Evolutionary conservation across 805 yeast genomes (phyloP), one percentile per base, ranked within the genome.

Genomic region (Candida arabinofermentans): DNA sequence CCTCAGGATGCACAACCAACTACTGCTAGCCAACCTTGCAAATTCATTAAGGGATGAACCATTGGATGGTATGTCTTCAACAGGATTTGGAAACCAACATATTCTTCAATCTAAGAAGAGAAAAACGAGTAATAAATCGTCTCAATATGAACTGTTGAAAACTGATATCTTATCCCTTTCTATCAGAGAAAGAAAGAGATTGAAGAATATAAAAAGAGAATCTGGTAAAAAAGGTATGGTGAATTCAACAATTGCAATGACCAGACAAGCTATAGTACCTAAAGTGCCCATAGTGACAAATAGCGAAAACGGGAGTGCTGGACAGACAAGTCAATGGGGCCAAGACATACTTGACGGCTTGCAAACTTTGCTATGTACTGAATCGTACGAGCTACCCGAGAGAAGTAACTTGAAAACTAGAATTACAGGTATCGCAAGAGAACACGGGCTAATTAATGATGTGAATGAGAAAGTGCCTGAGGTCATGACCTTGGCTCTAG

Each of bases 331-430:
- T 24, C 83, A 83, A 51, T 89, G 96, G 91, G 87, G 95, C 18
- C 96, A 90, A 61, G 98, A 93, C 57, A 86, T 93, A 14, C 74
- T 83, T 40, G 89, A 83, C 55, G 95, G 93, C 3, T 75, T 87
- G 41, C 88, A 86, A 51, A 77, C 93, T 2, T 91, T 93, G 4
- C 69, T 90, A 27, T 75, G 91, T 2, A 69, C 86, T 1, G 96
- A 91, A 50, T 70, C 77, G 27, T 86, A 72, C 58, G 90, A 90
- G 48, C 61, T 93, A 5, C 97, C 97, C 0, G 98, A 91, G 50
- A 70, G 72, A 31, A 89, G 81, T 35, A 74, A 73, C 29, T 62
- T 93, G 34, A 75, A 78, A 39, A 67, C 80, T 10, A 72, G 89
- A 39, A 80, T 93, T 72, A 64, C 81, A 17, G 93, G 96, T 55